Conservation (phyloP, 148 eudicot genomes). For the Rheum nobile region DNA sequence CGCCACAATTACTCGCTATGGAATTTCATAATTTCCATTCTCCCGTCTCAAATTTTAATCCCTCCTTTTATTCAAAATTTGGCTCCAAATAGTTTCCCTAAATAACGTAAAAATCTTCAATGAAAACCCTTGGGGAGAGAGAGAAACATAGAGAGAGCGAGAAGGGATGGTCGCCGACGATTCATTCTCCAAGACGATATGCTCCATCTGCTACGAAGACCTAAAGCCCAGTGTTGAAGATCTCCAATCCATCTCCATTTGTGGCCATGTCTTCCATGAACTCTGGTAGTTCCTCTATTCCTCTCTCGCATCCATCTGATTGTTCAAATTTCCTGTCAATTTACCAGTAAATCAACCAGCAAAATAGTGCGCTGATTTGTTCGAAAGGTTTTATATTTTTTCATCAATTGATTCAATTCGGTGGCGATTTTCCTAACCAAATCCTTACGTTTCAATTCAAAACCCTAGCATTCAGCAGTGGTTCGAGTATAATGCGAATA, state of each 20-base stretch:
- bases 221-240: slow-evolving; percentile 85
- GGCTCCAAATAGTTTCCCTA: neutral
- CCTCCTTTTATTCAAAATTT: neutral
- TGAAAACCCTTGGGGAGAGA: neutral
- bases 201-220: slow-evolving; percentile 94
- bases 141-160: neutral
- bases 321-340: neutral
- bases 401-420: neutral
- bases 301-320: neutral
- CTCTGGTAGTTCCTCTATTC: slow-evolving; percentile 46
- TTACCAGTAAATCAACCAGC: neutral
- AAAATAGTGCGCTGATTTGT: neutral
- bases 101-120: neutral
- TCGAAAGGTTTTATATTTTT: neutral
- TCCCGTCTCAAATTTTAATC: neutral
- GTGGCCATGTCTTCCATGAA: slow-evolving; percentile 97
- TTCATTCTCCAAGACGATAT: slow-evolving; percentile 58
- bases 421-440: neutral
- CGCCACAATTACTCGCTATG: neutral
- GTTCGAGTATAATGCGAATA: slow-evolving; percentile 65
- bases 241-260: slow-evolving; percentile 81
- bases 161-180: slow-evolving; percentile 13
- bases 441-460: neutral
- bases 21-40: neutral
- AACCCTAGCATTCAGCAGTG: slow-evolving; percentile 85